phyloP scores from a whole-genome alignment of 129 eudicot species.

The Dittrichia graveolens region DNA sequence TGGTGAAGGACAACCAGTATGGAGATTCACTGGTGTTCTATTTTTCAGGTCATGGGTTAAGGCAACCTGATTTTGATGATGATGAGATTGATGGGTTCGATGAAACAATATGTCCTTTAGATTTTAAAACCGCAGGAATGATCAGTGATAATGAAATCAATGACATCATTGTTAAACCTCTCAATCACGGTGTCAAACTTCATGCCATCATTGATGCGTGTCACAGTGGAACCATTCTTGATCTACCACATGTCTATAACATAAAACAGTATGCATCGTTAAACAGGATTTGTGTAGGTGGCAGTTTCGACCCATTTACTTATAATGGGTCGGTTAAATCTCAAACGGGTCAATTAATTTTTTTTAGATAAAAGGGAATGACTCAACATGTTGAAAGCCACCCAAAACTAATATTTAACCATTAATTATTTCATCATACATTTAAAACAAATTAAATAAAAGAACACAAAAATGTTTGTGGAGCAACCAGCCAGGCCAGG shows the following conservation, averaged over 20 bases:
- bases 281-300: not conserved
- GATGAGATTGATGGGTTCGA: conserved; percentile 80
- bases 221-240: conserved; percentile 87
- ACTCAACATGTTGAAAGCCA: too few species aligned
- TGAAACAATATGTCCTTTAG: conserved; percentile 73
- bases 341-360: too few species aligned
- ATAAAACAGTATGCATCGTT: conserved; percentile 42
- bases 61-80: conserved; percentile 51
- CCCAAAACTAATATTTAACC: too few species aligned
- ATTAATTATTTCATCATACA: too few species aligned
- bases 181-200: conserved; percentile 57
- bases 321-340: too few species aligned
- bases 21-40: conserved; percentile 85
- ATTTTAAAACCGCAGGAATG: conserved; percentile 63
- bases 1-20: conserved; percentile 47
- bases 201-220: conserved; percentile 82
- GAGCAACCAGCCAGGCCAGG: too few species aligned
- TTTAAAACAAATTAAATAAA: too few species aligned
- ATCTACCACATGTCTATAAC: conserved; percentile 46
- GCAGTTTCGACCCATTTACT: too few species aligned
- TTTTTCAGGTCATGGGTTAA: conserved; percentile 78
- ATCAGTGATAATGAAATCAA: conserved; percentile 68
- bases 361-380: too few species aligned
- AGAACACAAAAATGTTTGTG: too few species aligned
- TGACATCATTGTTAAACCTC: conserved; percentile 64